A percentile compares a stretch with the other conserved stretches of the same genome.
phyloP scores from a whole-genome alignment of 495 filamentous ascomycete species.

The Penicillium salamii region DNA sequence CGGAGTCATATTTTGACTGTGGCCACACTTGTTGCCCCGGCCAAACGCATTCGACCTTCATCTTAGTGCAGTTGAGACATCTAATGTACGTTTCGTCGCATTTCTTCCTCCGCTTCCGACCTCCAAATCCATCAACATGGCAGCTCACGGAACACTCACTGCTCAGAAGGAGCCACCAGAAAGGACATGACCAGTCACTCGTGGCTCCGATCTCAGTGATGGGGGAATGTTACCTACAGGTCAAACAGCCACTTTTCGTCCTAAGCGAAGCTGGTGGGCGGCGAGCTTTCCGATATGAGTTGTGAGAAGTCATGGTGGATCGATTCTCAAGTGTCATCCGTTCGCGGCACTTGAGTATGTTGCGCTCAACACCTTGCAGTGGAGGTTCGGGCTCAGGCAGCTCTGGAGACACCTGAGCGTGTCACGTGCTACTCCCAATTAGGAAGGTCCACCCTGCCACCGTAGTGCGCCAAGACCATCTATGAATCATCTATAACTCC shows the following conservation, averaged over 20 bases:
- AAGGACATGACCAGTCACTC: too few species aligned
- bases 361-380: too few species aligned
- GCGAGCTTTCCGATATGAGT: slow-evolving; percentile 15
- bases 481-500: too few species aligned
- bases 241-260: slow-evolving; percentile 23
- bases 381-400: too few species aligned
- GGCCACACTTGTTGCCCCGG: background rate
- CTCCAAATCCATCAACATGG: slow-evolving; percentile 2
- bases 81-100: slow-evolving; percentile 16
- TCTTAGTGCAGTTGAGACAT: slow-evolving; percentile 18
- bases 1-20: background rate
- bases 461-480: too few species aligned
- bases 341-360: too few species aligned
- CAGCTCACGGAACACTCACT: background rate
- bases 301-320: background rate
- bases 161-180: too few species aligned
- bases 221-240: slow-evolving; percentile 13
- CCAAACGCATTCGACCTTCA: slow-evolving; percentile 13
- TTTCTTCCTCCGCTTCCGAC: slow-evolving; percentile 25
- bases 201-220: too few species aligned
- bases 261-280: slow-evolving; percentile 22
- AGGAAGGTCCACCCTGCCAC: background rate
- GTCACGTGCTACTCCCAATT: too few species aligned
- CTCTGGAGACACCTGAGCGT: too few species aligned
- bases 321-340: too few species aligned